These are phyloP conservation scores for Penicillium expansum DNA, from an alignment of 2,329 filamentous ascomycete genomes.

Conservation along the genomic window DNA sequence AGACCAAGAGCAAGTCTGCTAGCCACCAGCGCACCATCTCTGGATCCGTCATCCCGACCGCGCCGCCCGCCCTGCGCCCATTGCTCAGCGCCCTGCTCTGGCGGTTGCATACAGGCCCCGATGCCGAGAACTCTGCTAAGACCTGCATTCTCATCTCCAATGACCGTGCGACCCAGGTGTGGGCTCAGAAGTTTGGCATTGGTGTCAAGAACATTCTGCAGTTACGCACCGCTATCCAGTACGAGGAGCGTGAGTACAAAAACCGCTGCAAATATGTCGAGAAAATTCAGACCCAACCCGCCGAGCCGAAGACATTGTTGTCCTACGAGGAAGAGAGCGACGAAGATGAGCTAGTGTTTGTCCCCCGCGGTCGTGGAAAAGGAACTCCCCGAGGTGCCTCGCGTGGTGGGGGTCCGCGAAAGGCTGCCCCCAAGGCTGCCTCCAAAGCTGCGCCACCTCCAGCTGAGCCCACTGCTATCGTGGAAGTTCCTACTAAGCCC, in stretches of 20 bases:
- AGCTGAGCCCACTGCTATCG: slow-evolving; percentile 28
- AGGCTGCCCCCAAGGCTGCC: slow-evolving; percentile 31
- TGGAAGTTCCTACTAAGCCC: slow-evolving; percentile 47
- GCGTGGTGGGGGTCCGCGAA: slow-evolving; percentile 29
- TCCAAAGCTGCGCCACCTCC: slow-evolving; percentile 23
- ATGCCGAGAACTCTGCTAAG: slow-evolving; percentile 34
- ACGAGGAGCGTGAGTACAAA: slow-evolving; percentile 47
- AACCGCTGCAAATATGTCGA: slow-evolving; percentile 47
- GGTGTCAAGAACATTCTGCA: slow-evolving; percentile 49
- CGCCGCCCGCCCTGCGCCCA: slow-evolving; percentile 41
- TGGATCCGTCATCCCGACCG: slow-evolving; percentile 37
- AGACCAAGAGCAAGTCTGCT: slow-evolving; percentile 18
- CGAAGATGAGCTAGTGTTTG: slow-evolving; percentile 49
- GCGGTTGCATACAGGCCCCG: slow-evolving; percentile 41
- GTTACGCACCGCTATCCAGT: slow-evolving; percentile 47
- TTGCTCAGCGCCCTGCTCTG: slow-evolving; percentile 47
- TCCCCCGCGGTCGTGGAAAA: slow-evolving; percentile 43
- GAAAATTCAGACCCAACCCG: slow-evolving; percentile 36
- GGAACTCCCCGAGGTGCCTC: slow-evolving; percentile 29
- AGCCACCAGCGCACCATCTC: slow-evolving; percentile 35
- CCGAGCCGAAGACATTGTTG: slow-evolving; percentile 45
- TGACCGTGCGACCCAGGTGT: slow-evolving; percentile 42
- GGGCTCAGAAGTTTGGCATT: slow-evolving; percentile 50
- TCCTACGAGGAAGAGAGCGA: slow-evolving; percentile 50
- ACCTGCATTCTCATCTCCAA: slow-evolving; percentile 46